phyloP scores from a whole-genome alignment of 305 asterid species.

The Rubia balearica region DNA sequence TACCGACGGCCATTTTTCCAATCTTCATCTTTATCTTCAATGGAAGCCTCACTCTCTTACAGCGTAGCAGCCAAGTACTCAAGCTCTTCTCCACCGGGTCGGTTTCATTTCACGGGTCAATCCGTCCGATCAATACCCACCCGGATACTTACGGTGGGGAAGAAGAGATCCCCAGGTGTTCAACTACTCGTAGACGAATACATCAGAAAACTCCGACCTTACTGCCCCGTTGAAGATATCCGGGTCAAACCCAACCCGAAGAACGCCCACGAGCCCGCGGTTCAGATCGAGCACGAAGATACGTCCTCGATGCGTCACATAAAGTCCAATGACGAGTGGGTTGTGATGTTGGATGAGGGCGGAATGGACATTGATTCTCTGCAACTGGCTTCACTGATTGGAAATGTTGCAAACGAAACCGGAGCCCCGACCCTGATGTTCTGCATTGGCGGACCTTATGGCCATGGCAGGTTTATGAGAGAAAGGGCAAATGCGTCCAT shows the following conservation, averaged over 20 bases:
- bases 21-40: background rate
- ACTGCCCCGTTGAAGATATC: constrained; percentile 65
- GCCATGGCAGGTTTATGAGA: constrained; percentile 62
- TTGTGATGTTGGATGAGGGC: constrained; percentile 68
- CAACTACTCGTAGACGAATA: constrained; percentile 73
- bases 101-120: constrained; percentile 9
- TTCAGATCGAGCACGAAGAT: constrained; percentile 79
- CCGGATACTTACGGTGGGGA: constrained; percentile 77
- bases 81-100: constrained; percentile 12
- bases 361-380: constrained; percentile 56
- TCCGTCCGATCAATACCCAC: constrained; percentile 57
- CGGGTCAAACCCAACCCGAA: constrained; percentile 74
- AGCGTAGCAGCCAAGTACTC: background rate
- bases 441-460: constrained; percentile 88
- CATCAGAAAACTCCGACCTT: constrained; percentile 51
- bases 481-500: constrained; percentile 60
- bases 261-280: constrained; percentile 61
- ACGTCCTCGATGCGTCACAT: constrained; percentile 44
- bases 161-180: constrained; percentile 70
- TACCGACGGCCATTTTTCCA: background rate
- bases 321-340: constrained; percentile 69
- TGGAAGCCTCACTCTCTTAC: constrained; percentile 9
- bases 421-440: constrained; percentile 63
- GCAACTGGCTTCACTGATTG: constrained; percentile 68
- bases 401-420: constrained; percentile 58